Conservation (phyloP, 345 rosid species). For the Linum usitatissimum region DNA sequence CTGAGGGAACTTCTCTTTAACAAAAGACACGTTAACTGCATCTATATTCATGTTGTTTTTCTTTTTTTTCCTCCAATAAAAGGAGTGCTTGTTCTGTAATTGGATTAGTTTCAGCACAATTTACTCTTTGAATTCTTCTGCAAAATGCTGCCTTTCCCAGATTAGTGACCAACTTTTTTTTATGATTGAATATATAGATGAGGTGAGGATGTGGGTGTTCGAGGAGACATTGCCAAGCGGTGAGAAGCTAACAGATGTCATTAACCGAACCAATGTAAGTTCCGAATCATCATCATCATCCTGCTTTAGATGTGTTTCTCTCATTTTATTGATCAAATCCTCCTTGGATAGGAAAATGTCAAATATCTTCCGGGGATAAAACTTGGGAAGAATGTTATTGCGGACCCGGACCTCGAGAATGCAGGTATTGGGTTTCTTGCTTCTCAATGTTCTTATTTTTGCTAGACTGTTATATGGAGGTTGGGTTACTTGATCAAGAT, state of each 20-base stretch:
- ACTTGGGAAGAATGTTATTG: constrained; percentile 76
- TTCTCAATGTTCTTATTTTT: not conserved
- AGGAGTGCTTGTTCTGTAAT: not conserved
- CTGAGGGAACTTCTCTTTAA: not conserved
- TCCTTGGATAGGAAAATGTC: constrained; percentile 54
- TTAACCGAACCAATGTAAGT: constrained; percentile 73
- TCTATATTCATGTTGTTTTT: too few species aligned
- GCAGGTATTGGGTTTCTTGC: constrained; percentile 46
- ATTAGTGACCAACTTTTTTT: not conserved
- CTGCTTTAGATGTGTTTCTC: not conserved
- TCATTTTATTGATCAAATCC: not conserved
- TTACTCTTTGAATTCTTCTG: not conserved
- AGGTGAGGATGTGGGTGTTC: constrained; percentile 97
- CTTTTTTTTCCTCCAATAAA: too few species aligned
- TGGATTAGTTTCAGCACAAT: not conserved
- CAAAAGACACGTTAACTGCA: too few species aligned
- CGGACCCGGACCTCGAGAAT: constrained; percentile 77
- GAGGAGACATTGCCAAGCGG: constrained; percentile 83
- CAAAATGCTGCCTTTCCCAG: not conserved
- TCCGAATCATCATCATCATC: constrained; percentile 1
- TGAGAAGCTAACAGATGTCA: constrained; percentile 78
- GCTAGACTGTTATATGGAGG: not conserved
- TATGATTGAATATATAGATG: constrained; percentile 46
- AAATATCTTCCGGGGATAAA: constrained; percentile 88
- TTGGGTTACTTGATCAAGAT: not conserved